Evolutionary conservation across 129 eudicot species (phyloP).

Genomic region (Flaveria ramosissima): DNA sequence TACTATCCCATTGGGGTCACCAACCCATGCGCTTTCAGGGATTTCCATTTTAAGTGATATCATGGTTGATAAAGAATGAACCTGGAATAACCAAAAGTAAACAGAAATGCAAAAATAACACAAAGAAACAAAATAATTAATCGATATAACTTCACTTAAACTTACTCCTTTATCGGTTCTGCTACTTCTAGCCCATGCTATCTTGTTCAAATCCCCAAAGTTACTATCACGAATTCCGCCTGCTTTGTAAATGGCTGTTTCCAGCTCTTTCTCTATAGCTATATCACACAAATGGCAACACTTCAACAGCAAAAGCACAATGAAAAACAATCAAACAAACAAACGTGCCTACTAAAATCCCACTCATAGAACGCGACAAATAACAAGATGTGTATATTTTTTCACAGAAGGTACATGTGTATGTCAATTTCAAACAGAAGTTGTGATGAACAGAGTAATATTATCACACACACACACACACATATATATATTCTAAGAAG

Average conservation of each 20-base stretch:
- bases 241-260: constrained; percentile 75
- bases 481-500: neutral
- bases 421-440: neutral
- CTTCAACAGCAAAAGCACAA: constrained; percentile 8
- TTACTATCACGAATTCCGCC: constrained; percentile 94
- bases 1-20: constrained; percentile 71
- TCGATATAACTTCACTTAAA: constrained; percentile 11
- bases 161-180: constrained; percentile 98
- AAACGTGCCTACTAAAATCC: too few relatives aligned
- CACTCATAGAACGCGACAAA: neutral
- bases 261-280: constrained; percentile 90
- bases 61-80: constrained; percentile 93
- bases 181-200: constrained; percentile 96
- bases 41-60: constrained; percentile 96
- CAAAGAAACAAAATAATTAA: neutral
- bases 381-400: neutral
- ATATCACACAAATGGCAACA: constrained; percentile 36
- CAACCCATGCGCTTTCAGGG: constrained; percentile 81
- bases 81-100: constrained; percentile 43
- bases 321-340: too few relatives aligned
- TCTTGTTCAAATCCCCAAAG: constrained; percentile 77
- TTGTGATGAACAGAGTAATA: neutral
- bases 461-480: neutral
- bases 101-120: neutral
- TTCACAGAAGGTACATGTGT: neutral